A percentile compares a stretch with the other conserved stretches of the same genome.
Evolutionary conservation across 2,329 filamentous ascomycete species (phyloP).

Genomic region (Fusarium liriodendri): DNA sequence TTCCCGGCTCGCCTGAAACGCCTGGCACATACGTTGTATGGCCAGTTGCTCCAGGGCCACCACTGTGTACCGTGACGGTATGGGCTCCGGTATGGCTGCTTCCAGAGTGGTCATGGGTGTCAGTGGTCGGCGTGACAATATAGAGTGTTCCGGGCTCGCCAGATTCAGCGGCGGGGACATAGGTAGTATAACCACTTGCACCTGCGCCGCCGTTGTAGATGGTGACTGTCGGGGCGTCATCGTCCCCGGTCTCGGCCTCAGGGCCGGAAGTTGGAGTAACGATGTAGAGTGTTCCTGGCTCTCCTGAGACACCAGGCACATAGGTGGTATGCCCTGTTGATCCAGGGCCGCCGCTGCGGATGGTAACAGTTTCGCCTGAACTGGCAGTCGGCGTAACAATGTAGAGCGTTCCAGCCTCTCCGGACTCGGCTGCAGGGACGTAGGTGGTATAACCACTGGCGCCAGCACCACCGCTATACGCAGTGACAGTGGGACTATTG

Average conservation of each 20-base stretch:
- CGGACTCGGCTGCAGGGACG: neutral
- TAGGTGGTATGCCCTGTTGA: conserved; percentile 4
- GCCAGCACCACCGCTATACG: neutral
- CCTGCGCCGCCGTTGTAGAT: neutral
- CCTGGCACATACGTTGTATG: conserved; percentile 5
- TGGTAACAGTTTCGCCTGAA: neutral
- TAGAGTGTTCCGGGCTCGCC: neutral
- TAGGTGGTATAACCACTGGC: neutral
- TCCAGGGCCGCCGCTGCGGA: conserved; percentile 15
- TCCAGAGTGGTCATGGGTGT: neutral
- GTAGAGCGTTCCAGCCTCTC: neutral
- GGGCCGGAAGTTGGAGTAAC: neutral
- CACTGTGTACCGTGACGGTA: conserved; percentile 14
- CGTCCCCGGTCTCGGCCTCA: neutral
- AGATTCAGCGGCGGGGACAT: neutral
- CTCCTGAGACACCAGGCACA: neutral
- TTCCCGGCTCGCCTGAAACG: neutral
- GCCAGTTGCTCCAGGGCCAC: conserved; percentile 1
- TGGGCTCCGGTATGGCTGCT: neutral
- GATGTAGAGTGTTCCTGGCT: conserved; percentile 10
- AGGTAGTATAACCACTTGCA: neutral
- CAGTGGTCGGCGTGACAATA: neutral
- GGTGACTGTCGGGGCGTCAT: neutral
- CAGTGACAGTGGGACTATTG: neutral
- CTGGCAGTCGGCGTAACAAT: neutral